These are phyloP conservation scores for Aspergillus sp. DNA, from an alignment of 2,329 filamentous ascomycete species.

Conservation along the genomic window DNA sequence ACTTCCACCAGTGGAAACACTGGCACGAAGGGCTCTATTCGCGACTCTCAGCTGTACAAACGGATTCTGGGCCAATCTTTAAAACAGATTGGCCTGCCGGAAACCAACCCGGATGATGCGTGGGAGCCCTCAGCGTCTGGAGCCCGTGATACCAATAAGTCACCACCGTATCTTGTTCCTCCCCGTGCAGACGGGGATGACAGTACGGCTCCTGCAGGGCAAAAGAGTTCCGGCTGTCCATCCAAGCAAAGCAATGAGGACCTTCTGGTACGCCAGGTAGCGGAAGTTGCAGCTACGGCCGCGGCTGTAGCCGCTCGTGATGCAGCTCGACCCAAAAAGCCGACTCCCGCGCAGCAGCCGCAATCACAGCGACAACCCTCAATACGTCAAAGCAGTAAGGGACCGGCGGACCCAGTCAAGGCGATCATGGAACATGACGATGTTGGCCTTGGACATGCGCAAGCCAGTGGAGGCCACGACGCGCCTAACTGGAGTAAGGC, in stretches of 20 bases:
- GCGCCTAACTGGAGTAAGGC: conserved; percentile 95
- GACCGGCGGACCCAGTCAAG: conserved; percentile 27
- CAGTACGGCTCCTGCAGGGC: conserved; percentile 11
- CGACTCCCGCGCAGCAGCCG: conserved; percentile 27
- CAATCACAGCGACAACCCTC: neutral
- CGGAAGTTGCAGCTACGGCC: conserved; percentile 87
- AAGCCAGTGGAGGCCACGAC: conserved; percentile 68
- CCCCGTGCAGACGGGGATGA: conserved; percentile 52
- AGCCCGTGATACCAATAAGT: conserved; percentile 25
- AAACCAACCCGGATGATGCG: conserved; percentile 39
- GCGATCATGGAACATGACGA: conserved; percentile 43
- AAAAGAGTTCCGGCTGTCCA: conserved; percentile 51
- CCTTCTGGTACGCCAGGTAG: conserved; percentile 69
- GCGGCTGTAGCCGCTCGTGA: conserved; percentile 80
- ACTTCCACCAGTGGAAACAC: conserved; percentile 33
- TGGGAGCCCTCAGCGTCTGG: conserved; percentile 20
- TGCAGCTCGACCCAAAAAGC: conserved; percentile 48
- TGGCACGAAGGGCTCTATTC: conserved; percentile 58
- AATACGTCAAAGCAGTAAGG: conserved; percentile 29
- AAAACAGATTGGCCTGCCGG: conserved; percentile 66
- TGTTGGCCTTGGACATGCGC: conserved; percentile 35
- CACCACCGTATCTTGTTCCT: conserved; percentile 63
- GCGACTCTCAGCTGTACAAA: conserved; percentile 84
- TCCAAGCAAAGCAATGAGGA: conserved; percentile 73
- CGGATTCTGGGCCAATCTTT: conserved; percentile 85